These are phyloP conservation scores for Aspergillus piperis DNA, from an alignment of 2,329 filamentous ascomycete species.

Conservation along the genomic window DNA sequence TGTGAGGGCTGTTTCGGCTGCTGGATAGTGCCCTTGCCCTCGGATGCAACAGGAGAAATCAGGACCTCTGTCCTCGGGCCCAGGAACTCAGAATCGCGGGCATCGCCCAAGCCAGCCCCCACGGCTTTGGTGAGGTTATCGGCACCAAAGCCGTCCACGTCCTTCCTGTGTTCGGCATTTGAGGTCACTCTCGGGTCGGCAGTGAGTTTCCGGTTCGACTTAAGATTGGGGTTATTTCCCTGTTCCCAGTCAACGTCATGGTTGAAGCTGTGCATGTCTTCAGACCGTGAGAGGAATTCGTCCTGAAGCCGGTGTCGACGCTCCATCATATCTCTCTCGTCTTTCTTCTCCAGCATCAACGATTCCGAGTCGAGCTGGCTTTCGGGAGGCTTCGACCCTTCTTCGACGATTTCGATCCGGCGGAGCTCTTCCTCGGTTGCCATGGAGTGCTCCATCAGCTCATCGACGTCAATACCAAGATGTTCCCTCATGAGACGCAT, in stretches of 20 bases:
- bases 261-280: constrained; percentile 69
- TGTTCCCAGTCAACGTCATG: constrained; percentile 69
- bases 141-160: constrained; percentile 74
- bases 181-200: constrained; percentile 61
- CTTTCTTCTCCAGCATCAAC: constrained; percentile 38
- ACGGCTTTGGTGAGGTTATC: constrained; percentile 74
- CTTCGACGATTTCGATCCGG: constrained; percentile 60
- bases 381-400: constrained; percentile 29
- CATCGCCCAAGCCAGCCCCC: constrained; percentile 60
- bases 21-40: constrained; percentile 63
- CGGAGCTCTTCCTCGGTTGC: constrained; percentile 65
- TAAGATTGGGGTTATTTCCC: constrained; percentile 59
- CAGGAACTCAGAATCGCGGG: constrained; percentile 70
- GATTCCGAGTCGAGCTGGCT: constrained; percentile 31
- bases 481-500: constrained; percentile 96
- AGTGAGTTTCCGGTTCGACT: constrained; percentile 56
- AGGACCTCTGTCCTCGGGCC: constrained; percentile 70
- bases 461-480: constrained; percentile 91
- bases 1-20: constrained; percentile 51
- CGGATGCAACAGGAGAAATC: constrained; percentile 61
- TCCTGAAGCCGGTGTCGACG: constrained; percentile 53
- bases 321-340: constrained; percentile 46
- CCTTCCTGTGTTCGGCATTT: constrained; percentile 66
- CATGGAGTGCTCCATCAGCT: constrained; percentile 77
- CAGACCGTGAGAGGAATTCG: constrained; percentile 58